Percentiles rank a stretch among this genome's conserved stretches.
These are phyloP conservation scores for Stagonosporopsis tanaceti DNA, from an alignment of 2,329 filamentous ascomycete species.

Conservation along the genomic window DNA sequence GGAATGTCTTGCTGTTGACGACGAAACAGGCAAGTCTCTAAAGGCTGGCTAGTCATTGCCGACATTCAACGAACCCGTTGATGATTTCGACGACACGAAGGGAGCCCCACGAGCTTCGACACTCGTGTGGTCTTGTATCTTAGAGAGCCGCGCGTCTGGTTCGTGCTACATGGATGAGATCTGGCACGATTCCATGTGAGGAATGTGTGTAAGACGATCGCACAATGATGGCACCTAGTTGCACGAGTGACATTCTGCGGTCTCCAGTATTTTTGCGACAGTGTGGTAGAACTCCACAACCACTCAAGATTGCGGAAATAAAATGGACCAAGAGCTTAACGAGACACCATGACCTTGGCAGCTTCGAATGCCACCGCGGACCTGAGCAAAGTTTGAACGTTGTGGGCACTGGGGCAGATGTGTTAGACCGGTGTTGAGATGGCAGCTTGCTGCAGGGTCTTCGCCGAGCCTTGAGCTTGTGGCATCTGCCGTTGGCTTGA, in stretches of 20 bases:
- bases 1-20: constrained; percentile 11
- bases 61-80: constrained; percentile 12
- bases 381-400: constrained; percentile 5
- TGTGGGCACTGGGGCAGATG: constrained; percentile 16
- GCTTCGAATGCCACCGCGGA: constrained; percentile 4
- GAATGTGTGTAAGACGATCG: constrained; percentile 35
- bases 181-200: constrained; percentile 25
- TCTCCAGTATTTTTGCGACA: constrained; percentile 22
- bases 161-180: constrained; percentile 24
- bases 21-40: constrained; percentile 3
- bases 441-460: constrained; percentile 16
- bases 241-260: constrained; percentile 21
- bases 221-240: constrained; percentile 26
- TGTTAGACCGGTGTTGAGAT: constrained; percentile 9
- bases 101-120: constrained; percentile 17
- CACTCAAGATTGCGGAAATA: constrained; percentile 17
- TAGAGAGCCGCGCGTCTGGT: constrained; percentile 34
- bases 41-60: constrained; percentile 3
- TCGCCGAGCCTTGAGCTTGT: constrained; percentile 10
- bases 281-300: constrained; percentile 5
- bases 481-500: constrained; percentile 12
- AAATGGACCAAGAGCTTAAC: constrained; percentile 18
- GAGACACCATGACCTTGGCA: constrained; percentile 9
- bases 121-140: constrained; percentile 16
- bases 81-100: constrained; percentile 10